These are phyloP conservation scores for Hsuehochloa calcarea DNA, from an alignment of 176 grass and related monocot genomes.

Conservation along the genomic window DNA sequence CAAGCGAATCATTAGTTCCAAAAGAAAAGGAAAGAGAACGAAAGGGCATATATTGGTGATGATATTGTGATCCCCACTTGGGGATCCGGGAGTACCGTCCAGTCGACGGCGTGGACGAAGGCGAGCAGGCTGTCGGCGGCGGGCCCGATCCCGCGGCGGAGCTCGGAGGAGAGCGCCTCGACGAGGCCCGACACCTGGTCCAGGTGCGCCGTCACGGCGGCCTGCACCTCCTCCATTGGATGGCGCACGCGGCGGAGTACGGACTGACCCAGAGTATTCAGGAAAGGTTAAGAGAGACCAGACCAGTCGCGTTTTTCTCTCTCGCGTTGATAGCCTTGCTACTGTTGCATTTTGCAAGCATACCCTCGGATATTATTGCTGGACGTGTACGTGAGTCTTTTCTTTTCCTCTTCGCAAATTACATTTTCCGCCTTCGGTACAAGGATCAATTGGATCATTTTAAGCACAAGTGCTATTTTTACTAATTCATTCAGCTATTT, in stretches of 20 bases:
- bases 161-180: slow-evolving; percentile 46
- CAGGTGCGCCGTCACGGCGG: slow-evolving; percentile 48
- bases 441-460: no score
- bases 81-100: slow-evolving; percentile 39
- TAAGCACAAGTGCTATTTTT: no score
- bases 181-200: slow-evolving; percentile 54
- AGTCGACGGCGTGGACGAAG: slow-evolving; percentile 49
- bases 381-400: no score
- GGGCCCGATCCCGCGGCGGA: slow-evolving; percentile 46
- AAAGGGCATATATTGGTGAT: background rate
- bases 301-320: background rate
- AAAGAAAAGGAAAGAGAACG: background rate
- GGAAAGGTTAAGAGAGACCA: background rate
- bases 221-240: slow-evolving; percentile 44
- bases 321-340: background rate
- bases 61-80: background rate
- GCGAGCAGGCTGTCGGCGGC: slow-evolving; percentile 39
- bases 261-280: background rate
- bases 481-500: no score
- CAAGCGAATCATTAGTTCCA: background rate
- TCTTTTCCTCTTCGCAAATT: no score
- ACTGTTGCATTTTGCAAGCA: background rate
- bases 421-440: no score
- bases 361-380: background rate
- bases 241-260: background rate